Evolutionary conservation across 495 filamentous ascomycete genomes (phyloP), one percentile per base, ranked within the genome.

Genomic region (Patellaria atrata): DNA sequence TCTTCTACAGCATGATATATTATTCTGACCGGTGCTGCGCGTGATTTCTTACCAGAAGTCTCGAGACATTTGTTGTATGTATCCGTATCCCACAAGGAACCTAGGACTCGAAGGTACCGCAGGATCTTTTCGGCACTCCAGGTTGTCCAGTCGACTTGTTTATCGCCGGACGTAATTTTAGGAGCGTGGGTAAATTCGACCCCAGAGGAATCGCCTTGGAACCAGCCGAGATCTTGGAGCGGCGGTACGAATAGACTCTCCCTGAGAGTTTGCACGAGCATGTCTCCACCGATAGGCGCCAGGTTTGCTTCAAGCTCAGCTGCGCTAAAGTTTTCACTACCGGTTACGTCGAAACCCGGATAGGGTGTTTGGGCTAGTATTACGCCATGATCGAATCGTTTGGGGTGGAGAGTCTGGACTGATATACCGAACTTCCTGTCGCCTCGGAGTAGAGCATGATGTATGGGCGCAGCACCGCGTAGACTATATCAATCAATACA

Each of bases 321-420:
- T 13, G 55, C 56, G 0, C 44, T 54, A 20, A 24, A 18, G n/a
- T n/a, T 13, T 5, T 37, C 51, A 5, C 20, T 31, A n/a, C 52
- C 29, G 4, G 64, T 63, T 32, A 77, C 61, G 2, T 56, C 45
- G 21, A 77, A 47, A 6, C 66, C 68, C 11, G 71, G 69, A 1
- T 41, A 23, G 4, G 62, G 66, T 0, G 72, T 77, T 55, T 86
- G 85, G 5, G 68, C 58, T 10, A 97, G 62, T 12, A 93, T 70
- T 11, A 51, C 49, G 11, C 89, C 89, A 26, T 71, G 67, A 56
- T 97, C 89, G 49, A 94, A 93, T 35, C 58, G 50, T 8, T 62
- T 56, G 0, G 66, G 63, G 50, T 93, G 75, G 23, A 97, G 63
- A 5, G 84, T 94, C 53, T 96, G 89, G 19, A 97, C 61, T 0